phyloP scores from a whole-genome alignment of 176 grass and related monocot genomes.

The Pontederia crassipes region DNA sequence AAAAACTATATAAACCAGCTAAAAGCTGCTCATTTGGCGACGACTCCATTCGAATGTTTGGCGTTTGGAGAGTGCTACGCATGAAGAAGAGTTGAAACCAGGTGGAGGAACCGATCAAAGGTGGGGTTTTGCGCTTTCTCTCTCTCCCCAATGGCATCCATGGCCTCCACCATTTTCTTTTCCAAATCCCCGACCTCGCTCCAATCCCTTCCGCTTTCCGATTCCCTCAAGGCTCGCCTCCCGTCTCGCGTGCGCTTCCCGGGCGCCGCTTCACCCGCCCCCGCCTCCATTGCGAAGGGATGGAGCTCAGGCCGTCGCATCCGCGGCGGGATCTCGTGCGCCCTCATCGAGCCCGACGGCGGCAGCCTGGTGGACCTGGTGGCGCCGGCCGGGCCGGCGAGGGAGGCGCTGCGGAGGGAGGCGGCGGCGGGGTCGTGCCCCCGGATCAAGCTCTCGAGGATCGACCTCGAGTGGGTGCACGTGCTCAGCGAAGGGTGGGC shows the following conservation, averaged over 20 bases:
- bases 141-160: slow-evolving; percentile 5
- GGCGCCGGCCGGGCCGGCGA: slow-evolving; percentile 34
- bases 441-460: slow-evolving; percentile 36
- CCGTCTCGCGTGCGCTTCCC: not conserved
- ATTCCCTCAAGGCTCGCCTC: not conserved
- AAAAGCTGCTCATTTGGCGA: too few relatives aligned
- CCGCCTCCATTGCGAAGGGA: not conserved
- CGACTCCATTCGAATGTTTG: too few relatives aligned
- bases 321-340: slow-evolving; percentile 8
- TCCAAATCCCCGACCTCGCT: not conserved
- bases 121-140: too few relatives aligned
- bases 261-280: not conserved
- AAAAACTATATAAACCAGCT: too few relatives aligned
- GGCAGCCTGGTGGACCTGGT: slow-evolving; percentile 78
- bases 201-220: slow-evolving; percentile 1
- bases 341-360: slow-evolving; percentile 87
- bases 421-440: slow-evolving; percentile 36
- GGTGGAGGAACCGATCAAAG: too few relatives aligned
- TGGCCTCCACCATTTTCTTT: not conserved
- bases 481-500: slow-evolving; percentile 98
- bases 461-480: slow-evolving; percentile 82
- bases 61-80: too few relatives aligned
- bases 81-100: too few relatives aligned
- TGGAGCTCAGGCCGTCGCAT: slow-evolving; percentile 1
- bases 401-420: slow-evolving; percentile 38